A percentile compares a stretch with the other conserved stretches of the same genome.
Conservation (phyloP, 2,329 filamentous ascomycete species). For the Fusarium irregulare region DNA sequence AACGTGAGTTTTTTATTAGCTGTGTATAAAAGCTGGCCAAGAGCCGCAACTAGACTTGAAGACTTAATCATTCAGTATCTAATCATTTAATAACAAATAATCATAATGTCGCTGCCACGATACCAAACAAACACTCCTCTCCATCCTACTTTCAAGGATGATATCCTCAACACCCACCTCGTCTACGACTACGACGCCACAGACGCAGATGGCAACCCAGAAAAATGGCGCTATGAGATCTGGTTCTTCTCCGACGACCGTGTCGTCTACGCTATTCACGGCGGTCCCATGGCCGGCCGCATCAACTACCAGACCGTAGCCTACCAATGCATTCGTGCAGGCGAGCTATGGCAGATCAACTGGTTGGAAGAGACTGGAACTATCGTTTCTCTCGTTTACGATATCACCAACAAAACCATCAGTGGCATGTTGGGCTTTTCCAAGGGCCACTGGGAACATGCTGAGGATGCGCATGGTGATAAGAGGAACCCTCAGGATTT, state of each 20-base stretch:
- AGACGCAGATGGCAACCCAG: constrained; percentile 59
- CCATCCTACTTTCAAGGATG: constrained; percentile 53
- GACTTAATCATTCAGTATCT: not conserved
- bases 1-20: not conserved
- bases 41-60: accelerated
- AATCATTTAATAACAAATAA: too few species aligned
- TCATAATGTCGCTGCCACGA: constrained; percentile 37
- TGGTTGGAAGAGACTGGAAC: constrained; percentile 72
- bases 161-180: constrained; percentile 65
- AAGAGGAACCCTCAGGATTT: constrained; percentile 65
- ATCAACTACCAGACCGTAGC: constrained; percentile 64
- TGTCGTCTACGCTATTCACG: constrained; percentile 69
- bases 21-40: constrained; percentile 1
- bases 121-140: constrained; percentile 45
- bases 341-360: constrained; percentile 69
- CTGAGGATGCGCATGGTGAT: constrained; percentile 63
- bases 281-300: constrained; percentile 68
- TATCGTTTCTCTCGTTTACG: constrained; percentile 65
- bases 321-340: constrained; percentile 68
- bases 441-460: constrained; percentile 66
- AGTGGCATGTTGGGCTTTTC: constrained; percentile 66
- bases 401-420: constrained; percentile 61
- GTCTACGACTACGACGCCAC: constrained; percentile 68
- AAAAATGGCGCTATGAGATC: constrained; percentile 71
- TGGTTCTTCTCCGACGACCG: constrained; percentile 68